Base-by-base conservation (phyloP, 306 rosid genomes). In the Cucurbita maxima region DNA sequence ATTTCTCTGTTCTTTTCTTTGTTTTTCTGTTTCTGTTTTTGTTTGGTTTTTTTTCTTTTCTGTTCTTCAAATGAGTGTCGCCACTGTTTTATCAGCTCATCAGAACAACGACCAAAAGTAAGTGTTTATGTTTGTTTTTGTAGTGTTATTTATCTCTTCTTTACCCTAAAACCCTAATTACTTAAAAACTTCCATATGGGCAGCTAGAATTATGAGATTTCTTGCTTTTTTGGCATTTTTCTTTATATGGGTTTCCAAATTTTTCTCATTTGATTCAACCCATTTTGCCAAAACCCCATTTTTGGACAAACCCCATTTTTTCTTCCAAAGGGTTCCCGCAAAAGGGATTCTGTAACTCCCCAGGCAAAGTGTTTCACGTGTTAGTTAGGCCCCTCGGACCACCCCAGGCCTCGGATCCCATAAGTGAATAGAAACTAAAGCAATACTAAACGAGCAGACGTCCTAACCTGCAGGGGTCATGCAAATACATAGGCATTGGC, bases 131-230 rank as follows among this genome's bases (percentile, higher is more conserved):
- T 37, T 37, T 38, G 14, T 22, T 38, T 38, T 62, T 62, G 34
- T 4, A 37, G 9, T 72, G 62, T 57, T 5, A 41, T 40, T 18
- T 37, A 5, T 20, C 11, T 6, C 6, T 55, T 72, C 16, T 10
- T 40, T 30, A 83, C 89, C 88, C 89, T 85, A 89, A 30, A 77
- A 75, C 61, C 77, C 63, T 76, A 47, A 63, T 73, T 56, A 41
- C 25, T 43, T 5, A 40, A 50, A 38, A 61, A n/a, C 25, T 70
- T 25, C 55, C 66, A 25, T n/a, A 36, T 30, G 67, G 64, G 19
- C 50, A 3, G 38, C 18, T 25, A 0, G 44, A 43, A 16, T 45
- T 25, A 20, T 34, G 64, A 64, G 15, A n/a, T 5, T 40, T 81
- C 76, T 79, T 64, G 79, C 64, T 8, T n/a, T 76, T 83, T 77